A percentile compares a stretch with the other conserved stretches of the same genome.
Evolutionary conservation across 441 rosid species (phyloP).

Genomic region (Lagerstroemia fauriei): DNA sequence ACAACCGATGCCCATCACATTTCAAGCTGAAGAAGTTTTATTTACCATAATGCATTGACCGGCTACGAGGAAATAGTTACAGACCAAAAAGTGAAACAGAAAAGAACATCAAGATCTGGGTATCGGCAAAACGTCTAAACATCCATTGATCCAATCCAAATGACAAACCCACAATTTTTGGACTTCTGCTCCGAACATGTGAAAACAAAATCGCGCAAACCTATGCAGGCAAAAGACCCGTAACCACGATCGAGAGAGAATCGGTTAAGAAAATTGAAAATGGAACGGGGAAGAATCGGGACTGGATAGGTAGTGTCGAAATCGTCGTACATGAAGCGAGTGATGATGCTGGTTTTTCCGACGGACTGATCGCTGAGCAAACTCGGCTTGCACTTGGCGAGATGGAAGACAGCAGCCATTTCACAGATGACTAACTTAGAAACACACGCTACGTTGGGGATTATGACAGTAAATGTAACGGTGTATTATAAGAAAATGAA

Average conservation of each 20-base stretch:
- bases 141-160: neutral
- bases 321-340: slow-evolving; percentile 33
- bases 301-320: slow-evolving; percentile 32
- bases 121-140: neutral
- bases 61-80: neutral
- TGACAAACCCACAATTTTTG: neutral
- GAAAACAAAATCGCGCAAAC: neutral
- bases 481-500: no score
- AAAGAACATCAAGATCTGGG: neutral
- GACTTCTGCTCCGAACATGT: neutral
- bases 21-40: no score
- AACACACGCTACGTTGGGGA: no score
- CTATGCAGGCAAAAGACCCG: no score
- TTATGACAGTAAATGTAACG: no score
- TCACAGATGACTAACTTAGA: no score
- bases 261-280: neutral
- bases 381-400: slow-evolving; percentile 30
- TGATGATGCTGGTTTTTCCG: slow-evolving; percentile 33
- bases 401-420: slow-evolving; percentile 31
- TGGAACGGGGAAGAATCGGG: neutral
- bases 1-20: no score
- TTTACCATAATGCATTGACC: no score
- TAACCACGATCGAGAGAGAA: no score
- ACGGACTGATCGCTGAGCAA: slow-evolving; percentile 31
- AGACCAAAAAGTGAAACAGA: neutral